A percentile compares a stretch with the other conserved stretches of the same genome.
These are phyloP conservation scores for Dryadomyces sulphureus DNA, from an alignment of 2,329 filamentous ascomycete genomes.

Conservation along the genomic window DNA sequence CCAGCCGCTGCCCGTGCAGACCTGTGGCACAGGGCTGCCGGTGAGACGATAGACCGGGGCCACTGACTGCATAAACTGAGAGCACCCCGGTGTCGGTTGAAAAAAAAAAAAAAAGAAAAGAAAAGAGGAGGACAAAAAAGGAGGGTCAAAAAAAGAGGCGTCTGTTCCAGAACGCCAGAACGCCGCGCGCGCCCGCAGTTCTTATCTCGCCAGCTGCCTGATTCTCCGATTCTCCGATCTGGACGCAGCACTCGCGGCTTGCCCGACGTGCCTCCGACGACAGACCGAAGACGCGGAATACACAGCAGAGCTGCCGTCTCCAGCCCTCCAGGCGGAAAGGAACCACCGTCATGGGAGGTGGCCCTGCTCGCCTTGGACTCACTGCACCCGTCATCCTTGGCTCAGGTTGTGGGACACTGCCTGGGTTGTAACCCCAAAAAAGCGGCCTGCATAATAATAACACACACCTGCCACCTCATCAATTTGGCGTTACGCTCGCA, in stretches of 20 bases:
- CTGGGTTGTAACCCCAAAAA: conserved; percentile 9
- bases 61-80: too few relatives aligned
- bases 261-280: not conserved
- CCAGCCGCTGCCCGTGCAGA: not conserved
- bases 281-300: too few relatives aligned
- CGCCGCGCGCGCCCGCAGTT: too few relatives aligned
- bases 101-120: too few relatives aligned
- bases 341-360: conserved; percentile 7
- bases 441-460: conserved; percentile 11
- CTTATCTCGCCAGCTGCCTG: not conserved
- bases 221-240: too few relatives aligned
- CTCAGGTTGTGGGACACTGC: conserved; percentile 8
- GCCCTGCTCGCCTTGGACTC: conserved; percentile 4
- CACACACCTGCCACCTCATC: conserved; percentile 7
- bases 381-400: conserved; percentile 8
- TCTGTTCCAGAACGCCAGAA: not conserved
- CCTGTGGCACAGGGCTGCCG: not conserved
- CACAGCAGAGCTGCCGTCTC: too few relatives aligned
- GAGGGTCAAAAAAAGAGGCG: too few relatives aligned
- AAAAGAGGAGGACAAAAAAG: too few relatives aligned
- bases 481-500: conserved; percentile 1
- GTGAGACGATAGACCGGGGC: not conserved
- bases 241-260: too few relatives aligned
- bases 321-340: too few relatives aligned
- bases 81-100: too few relatives aligned